These are phyloP conservation scores for Drosera capensis DNA, from an alignment of 148 eudicot genomes.

Conservation along the genomic window DNA sequence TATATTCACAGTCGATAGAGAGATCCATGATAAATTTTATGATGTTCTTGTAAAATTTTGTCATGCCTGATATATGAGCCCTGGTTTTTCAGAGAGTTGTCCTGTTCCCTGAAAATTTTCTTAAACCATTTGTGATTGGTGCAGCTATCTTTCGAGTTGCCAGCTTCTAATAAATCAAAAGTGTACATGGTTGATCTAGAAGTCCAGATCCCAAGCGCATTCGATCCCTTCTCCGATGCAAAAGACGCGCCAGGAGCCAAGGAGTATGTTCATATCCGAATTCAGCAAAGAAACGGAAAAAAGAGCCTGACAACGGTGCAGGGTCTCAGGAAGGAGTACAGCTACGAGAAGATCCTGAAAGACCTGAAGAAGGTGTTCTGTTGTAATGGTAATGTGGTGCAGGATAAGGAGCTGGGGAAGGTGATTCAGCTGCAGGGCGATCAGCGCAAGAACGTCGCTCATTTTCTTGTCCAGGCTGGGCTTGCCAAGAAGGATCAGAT, in stretches of 20 bases:
- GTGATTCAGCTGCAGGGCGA: constrained; percentile 37
- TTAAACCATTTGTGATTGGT: too few species aligned
- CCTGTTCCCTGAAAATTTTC: too few species aligned
- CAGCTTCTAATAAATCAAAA: background rate
- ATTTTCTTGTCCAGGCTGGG: constrained; percentile 16
- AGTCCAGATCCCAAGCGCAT: constrained; percentile 23
- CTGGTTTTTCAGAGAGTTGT: too few species aligned
- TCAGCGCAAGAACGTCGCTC: constrained; percentile 38
- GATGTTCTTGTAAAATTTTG: too few species aligned
- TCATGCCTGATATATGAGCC: too few species aligned
- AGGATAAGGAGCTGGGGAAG: constrained; percentile 34
- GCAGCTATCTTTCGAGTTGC: too few species aligned
- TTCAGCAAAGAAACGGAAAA: constrained; percentile 42
- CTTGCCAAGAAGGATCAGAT: background rate
- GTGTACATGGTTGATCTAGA: constrained; percentile 12
- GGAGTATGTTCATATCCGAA: constrained; percentile 41
- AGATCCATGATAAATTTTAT: too few species aligned
- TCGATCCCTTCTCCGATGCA: constrained; percentile 35
- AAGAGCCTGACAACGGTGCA: constrained; percentile 39
- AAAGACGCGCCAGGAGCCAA: constrained; percentile 26
- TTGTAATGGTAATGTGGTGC: constrained; percentile 39
- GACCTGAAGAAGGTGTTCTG: constrained; percentile 40
- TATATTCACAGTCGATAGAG: too few species aligned
- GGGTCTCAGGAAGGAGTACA: constrained; percentile 34
- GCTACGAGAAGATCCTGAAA: constrained; percentile 38